These are phyloP conservation scores for Daldinia loculata DNA, from an alignment of 495 filamentous ascomycete species.

Conservation along the genomic window DNA sequence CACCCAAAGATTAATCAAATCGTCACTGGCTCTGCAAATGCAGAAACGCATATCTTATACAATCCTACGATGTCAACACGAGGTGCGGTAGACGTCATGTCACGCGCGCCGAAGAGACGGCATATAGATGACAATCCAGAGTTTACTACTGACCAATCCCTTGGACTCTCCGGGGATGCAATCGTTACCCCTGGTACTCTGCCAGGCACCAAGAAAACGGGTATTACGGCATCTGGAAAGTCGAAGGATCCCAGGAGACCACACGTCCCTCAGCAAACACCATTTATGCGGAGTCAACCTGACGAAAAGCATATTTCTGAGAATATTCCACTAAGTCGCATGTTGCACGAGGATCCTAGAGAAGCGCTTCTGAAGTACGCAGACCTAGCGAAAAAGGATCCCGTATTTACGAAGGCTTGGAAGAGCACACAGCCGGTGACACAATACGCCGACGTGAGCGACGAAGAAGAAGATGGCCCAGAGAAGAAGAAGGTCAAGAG, in stretches of 20 bases:
- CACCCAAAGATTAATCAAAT: conserved; percentile 96
- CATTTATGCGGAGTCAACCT: conserved; percentile 89
- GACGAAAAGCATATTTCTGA: conserved; percentile 89
- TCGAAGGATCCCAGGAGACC: conserved; percentile 82
- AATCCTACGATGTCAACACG: conserved; percentile 80
- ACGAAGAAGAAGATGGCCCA: conserved; percentile 81
- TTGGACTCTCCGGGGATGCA: conserved; percentile 82
- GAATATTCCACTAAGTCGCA: conserved; percentile 87
- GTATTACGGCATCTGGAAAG: conserved; percentile 80
- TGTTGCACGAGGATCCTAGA: conserved; percentile 96
- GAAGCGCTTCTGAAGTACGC: conserved; percentile 96
- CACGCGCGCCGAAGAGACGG: conserved; percentile 88
- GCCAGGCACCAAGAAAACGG: conserved; percentile 55
- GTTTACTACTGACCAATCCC: conserved; percentile 80
- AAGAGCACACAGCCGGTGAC: conserved; percentile 90
- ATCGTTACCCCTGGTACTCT: conserved; percentile 73
- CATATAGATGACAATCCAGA: conserved; percentile 93
- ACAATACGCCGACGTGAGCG: conserved; percentile 91
- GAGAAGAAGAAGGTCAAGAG: conserved; percentile 73
- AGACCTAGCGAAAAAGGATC: conserved; percentile 90
- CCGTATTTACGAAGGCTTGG: conserved; percentile 93
- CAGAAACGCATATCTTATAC: conserved; percentile 88
- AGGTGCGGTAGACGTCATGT: conserved; percentile 90
- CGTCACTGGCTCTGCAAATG: conserved; percentile 88
- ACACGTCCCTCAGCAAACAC: conserved; percentile 82